phyloP scores from a whole-genome alignment of 257 asterid genomes.

The Solanum stenotomum region DNA sequence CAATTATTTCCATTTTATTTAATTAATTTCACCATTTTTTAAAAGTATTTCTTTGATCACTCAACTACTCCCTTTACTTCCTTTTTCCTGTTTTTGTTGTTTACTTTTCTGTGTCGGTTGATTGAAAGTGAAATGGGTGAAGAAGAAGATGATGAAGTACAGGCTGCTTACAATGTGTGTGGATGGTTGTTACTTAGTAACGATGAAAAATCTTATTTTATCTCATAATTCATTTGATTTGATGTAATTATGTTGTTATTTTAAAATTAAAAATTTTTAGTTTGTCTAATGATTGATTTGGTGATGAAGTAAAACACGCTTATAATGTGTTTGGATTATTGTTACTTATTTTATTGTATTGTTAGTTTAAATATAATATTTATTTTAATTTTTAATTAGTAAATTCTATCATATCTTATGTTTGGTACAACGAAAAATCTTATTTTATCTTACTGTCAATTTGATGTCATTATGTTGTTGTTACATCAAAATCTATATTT shows the following conservation, averaged over 20 bases:
- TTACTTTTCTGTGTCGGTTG: neutral
- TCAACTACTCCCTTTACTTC: neutral
- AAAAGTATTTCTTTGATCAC: neutral
- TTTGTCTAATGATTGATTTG: no score
- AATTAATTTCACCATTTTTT: neutral
- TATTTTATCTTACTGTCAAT: no score
- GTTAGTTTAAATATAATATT: no score
- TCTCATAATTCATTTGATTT: no score
- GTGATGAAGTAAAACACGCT: no score
- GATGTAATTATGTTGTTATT: accelerated
- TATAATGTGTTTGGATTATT: no score
- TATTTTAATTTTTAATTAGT: no score
- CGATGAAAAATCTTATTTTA: no score
- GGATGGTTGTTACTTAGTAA: neutral
- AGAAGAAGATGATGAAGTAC: neutral
- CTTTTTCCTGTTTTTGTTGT: neutral
- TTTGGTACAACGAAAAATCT: no score
- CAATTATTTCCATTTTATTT: neutral
- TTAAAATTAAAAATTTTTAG: accelerated
- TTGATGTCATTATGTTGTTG: neutral
- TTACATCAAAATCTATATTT: neutral
- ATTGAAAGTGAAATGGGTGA: neutral
- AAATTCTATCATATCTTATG: neutral
- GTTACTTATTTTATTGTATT: no score
- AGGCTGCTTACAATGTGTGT: neutral